phyloP scores from a whole-genome alignment of 139 green algal species.

The Chlorella sp. region DNA sequence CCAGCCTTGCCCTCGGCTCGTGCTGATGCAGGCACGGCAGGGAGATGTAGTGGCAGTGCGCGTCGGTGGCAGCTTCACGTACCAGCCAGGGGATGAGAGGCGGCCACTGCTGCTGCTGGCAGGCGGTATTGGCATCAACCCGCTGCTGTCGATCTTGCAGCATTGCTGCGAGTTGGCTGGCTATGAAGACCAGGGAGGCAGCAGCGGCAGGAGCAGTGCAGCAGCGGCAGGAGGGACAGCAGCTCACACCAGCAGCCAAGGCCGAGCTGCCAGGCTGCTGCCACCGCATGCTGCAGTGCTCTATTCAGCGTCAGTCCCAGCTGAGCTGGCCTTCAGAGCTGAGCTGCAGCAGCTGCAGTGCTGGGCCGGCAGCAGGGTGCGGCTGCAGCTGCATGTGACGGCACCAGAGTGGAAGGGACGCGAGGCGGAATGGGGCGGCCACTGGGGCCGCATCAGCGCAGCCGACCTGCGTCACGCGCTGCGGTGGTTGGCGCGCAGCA shows the following conservation, averaged over 20 bases:
- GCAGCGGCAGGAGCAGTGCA: not conserved
- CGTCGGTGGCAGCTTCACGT: slow-evolving; percentile 27
- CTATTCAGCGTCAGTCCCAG: not conserved
- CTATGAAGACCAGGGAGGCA: no score
- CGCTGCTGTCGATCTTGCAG: slow-evolving; percentile 27
- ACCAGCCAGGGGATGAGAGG: not conserved
- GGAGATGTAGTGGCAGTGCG: slow-evolving; percentile 1
- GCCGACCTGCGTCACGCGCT: not conserved
- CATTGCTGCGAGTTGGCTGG: not conserved
- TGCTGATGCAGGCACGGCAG: slow-evolving; percentile 1
- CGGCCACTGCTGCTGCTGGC: slow-evolving; percentile 37
- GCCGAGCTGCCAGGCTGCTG: not conserved
- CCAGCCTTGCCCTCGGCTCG: no score
- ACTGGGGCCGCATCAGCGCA: not conserved
- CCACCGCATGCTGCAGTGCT: not conserved
- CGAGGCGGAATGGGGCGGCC: slow-evolving; percentile 4
- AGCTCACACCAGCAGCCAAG: no score
- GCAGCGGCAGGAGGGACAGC: not conserved
- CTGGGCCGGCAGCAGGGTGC: not conserved
- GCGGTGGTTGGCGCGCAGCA: not conserved
- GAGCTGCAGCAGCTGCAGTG: not conserved
- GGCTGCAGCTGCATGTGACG: slow-evolving; percentile 11
- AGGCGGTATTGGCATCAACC: slow-evolving; percentile 38
- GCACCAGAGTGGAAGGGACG: not conserved
- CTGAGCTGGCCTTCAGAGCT: not conserved